Base-by-base conservation (phyloP, 1,284 basidiomycete species). In the Phellinidium pouzarii region DNA sequence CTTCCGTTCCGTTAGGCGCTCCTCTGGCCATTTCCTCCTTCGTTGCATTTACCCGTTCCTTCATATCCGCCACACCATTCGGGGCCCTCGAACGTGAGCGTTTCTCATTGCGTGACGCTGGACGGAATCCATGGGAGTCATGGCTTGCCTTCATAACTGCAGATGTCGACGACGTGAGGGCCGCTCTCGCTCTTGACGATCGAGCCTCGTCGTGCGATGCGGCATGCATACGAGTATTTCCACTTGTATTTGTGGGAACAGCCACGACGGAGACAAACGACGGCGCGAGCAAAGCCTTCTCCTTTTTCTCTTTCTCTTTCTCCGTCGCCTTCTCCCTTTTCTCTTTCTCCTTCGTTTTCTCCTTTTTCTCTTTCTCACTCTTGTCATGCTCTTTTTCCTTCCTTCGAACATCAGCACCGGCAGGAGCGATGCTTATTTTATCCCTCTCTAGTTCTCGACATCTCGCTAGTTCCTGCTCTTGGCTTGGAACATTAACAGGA, bases 121-220 rank as follows among this genome's bases (percentile, higher is more conserved):
- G 31, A 2, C 31, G 31, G 31, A 34, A 34, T 14, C 31, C 31
- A 14, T 14, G 31, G 9, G 31, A 14, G 3, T 8, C 31, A 34
- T 34, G 11, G 14, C 14, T 14, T 34, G 11, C 31, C 9, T 34
- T 34, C 31, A 14, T 34, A 34, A 8, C 31, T 11, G 31, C 14
- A 34, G 31, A 11, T 14, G 31, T 11, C 6, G 31, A 34, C 3
- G 31, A 34, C 7, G 31, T 34, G 31, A 14, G 31, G 2, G 31
- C 31, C 7, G 31, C 76, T 64, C 45, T 59, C 59, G 27, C 63
- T 56, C 25, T 22, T 14, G 43, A 55, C 70, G 14, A 34, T 8
- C 31, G 31, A 8, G 11, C 14, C 7, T 34, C 31, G 31, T 34
- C 31, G 14, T 26, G 51, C 22, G 50, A 52, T 3, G 42, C 19